Percentiles rank a stretch among this genome's conserved stretches.
These are phyloP conservation scores for Chaetomium tenue DNA, from an alignment of 495 filamentous ascomycete genomes.

Conservation along the genomic window DNA sequence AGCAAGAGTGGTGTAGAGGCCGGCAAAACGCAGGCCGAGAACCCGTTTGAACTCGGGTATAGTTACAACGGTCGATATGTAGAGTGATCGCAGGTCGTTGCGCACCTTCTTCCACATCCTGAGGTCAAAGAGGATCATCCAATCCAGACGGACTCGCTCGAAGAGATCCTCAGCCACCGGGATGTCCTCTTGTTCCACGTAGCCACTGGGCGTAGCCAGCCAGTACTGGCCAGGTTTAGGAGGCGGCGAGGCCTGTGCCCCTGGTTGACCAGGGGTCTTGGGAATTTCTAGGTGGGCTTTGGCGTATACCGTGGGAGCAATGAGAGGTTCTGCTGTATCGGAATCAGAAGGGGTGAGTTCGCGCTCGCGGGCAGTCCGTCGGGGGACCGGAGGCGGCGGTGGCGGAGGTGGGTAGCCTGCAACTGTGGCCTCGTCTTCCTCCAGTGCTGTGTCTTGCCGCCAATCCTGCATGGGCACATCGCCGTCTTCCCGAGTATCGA, in stretches of 20 bases:
- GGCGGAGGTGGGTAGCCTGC: conserved; percentile 65
- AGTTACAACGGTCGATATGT: conserved; percentile 92
- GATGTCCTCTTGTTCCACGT: conserved; percentile 54
- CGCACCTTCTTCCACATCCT: conserved; percentile 94
- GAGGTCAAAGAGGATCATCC: conserved; percentile 94
- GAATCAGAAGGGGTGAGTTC: conserved; percentile 61
- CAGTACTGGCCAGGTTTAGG: conserved; percentile 71
- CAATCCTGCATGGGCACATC: conserved; percentile 61
- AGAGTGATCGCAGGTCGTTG: conserved; percentile 85
- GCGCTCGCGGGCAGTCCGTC: conserved; percentile 44
- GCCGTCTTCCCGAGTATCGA: conserved; percentile 46
- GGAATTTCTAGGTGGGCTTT: conserved; percentile 58
- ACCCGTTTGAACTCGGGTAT: conserved; percentile 97
- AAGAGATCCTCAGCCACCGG: conserved; percentile 80
- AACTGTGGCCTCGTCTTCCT: conserved; percentile 68
- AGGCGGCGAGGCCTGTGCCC: conserved; percentile 33
- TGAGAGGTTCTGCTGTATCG: conserved; percentile 56
- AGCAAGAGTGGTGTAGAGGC: conserved; percentile 87
- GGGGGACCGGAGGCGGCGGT: conserved; percentile 55
- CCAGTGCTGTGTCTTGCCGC: conserved; percentile 44
- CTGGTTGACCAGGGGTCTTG: conserved; percentile 50
- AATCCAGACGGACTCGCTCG: conserved; percentile 86
- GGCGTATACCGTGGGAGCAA: conserved; percentile 53
- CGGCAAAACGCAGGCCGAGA: conserved; percentile 85
- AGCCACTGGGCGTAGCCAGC: conserved; percentile 73